These are phyloP conservation scores for Filobasidium wieringae DNA, from an alignment of 768 basidiomycete species.

Conservation along the genomic window DNA sequence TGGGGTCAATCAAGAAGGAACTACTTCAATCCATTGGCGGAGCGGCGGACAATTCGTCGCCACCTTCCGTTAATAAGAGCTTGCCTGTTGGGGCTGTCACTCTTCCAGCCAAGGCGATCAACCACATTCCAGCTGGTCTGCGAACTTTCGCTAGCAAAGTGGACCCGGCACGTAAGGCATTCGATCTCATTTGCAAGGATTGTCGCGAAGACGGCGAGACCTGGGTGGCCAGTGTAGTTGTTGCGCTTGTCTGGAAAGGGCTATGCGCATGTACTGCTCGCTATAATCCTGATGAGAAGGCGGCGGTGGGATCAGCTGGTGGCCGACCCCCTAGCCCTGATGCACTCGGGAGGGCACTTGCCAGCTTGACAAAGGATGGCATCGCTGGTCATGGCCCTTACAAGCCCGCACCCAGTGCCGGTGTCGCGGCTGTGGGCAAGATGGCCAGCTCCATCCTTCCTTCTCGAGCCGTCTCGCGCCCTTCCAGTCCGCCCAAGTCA, in stretches of 20 bases:
- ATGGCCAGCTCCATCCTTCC: slow-evolving; percentile 32
- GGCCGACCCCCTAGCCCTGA: slow-evolving; percentile 31
- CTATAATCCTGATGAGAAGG: slow-evolving; percentile 20
- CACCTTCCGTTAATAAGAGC: background rate
- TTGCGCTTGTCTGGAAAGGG: slow-evolving; percentile 37
- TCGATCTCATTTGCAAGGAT: slow-evolving; percentile 32
- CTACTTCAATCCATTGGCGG: slow-evolving; percentile 5
- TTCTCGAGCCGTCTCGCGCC: slow-evolving; percentile 33
- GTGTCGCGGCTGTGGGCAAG: slow-evolving; percentile 26
- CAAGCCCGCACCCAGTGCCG: slow-evolving; percentile 15
- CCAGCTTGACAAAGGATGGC: slow-evolving; percentile 24
- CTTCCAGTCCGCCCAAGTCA: slow-evolving; percentile 30
- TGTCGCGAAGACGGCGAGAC: slow-evolving; percentile 37
- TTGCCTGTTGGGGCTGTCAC: background rate
- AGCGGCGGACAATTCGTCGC: background rate
- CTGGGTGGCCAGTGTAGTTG: slow-evolving; percentile 36
- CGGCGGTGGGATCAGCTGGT: background rate
- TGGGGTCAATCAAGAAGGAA: slow-evolving; percentile 26
- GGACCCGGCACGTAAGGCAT: slow-evolving; percentile 28
- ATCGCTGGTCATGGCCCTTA: slow-evolving; percentile 3
- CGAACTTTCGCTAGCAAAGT: slow-evolving; percentile 34
- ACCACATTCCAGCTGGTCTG: slow-evolving; percentile 28
- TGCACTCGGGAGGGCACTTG: slow-evolving; percentile 27
- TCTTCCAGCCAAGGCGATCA: slow-evolving; percentile 6
- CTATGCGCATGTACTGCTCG: slow-evolving; percentile 20